Conservation (phyloP, 345 rosid species). For the Gossypium thurberi region DNA sequence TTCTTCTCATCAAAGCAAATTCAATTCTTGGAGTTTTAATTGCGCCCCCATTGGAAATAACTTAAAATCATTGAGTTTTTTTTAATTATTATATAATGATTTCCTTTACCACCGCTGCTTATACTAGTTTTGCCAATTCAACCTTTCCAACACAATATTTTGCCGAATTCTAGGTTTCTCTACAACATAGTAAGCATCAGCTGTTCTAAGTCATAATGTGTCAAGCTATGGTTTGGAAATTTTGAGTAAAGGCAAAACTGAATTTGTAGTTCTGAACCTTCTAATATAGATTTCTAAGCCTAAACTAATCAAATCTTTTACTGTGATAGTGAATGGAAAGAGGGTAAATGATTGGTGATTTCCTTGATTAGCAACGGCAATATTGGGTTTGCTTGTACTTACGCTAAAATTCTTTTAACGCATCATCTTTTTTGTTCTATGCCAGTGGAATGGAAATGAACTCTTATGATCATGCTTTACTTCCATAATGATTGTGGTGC, state of each 20-base stretch:
- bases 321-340: not conserved
- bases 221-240: no score
- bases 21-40: not conserved
- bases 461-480: slow-evolving; percentile 15
- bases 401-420: not conserved
- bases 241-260: not conserved
- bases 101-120: not conserved
- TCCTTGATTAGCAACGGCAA: not conserved
- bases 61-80: not conserved
- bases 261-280: not conserved
- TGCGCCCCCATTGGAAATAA: not conserved
- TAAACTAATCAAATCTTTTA: not conserved
- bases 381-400: not conserved
- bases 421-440: not conserved
- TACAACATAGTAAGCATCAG: not conserved
- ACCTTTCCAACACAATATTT: not conserved
- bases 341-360: not conserved
- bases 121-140: not conserved
- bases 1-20: not conserved
- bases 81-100: not conserved
- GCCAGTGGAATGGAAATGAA: slow-evolving; percentile 8
- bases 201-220: no score
- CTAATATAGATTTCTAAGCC: not conserved
- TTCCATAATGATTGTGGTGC: slow-evolving; percentile 13
- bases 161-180: not conserved